phyloP scores from a whole-genome alignment of 169 alveolate species.

The Eimeria falciformis region DNA sequence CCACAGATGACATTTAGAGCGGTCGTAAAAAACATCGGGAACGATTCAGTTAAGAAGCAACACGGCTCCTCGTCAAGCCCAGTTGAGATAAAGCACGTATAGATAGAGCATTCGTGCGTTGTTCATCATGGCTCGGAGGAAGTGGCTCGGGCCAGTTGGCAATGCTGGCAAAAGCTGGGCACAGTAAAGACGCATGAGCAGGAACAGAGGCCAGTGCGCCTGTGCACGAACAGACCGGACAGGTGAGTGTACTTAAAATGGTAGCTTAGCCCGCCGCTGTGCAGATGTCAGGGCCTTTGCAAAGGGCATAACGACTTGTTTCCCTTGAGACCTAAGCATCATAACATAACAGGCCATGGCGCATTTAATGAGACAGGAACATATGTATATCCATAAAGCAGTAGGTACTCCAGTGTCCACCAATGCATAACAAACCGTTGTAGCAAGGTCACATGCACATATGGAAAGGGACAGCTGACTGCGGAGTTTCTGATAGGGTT shows the following conservation, averaged over 20 bases:
- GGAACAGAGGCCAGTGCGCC: too few species aligned
- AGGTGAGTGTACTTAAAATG: neutral
- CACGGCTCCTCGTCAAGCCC: too few species aligned
- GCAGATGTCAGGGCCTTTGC: conserved; percentile 29
- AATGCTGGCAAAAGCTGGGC: too few species aligned
- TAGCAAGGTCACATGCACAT: conserved; percentile 1
- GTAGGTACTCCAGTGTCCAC: neutral
- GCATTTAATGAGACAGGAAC: neutral
- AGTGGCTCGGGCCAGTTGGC: too few species aligned
- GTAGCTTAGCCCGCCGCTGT: conserved; percentile 50
- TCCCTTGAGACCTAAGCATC: conserved; percentile 16
- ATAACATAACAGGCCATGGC: neutral
- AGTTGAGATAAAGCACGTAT: too few species aligned
- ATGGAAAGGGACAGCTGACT: neutral
- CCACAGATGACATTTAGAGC: too few species aligned
- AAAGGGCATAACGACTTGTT: conserved; percentile 13
- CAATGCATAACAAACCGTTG: neutral
- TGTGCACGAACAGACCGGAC: too few species aligned
- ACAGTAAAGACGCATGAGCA: too few species aligned
- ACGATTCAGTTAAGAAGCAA: too few species aligned
- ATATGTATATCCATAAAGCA: neutral
- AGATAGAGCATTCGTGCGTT: too few species aligned
- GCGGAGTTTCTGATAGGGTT: neutral
- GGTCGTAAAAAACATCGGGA: too few species aligned
- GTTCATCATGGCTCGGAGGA: too few species aligned